Conservation (phyloP, 1,284 basidiomycete genomes). For the Cryptococcus sp. region DNA sequence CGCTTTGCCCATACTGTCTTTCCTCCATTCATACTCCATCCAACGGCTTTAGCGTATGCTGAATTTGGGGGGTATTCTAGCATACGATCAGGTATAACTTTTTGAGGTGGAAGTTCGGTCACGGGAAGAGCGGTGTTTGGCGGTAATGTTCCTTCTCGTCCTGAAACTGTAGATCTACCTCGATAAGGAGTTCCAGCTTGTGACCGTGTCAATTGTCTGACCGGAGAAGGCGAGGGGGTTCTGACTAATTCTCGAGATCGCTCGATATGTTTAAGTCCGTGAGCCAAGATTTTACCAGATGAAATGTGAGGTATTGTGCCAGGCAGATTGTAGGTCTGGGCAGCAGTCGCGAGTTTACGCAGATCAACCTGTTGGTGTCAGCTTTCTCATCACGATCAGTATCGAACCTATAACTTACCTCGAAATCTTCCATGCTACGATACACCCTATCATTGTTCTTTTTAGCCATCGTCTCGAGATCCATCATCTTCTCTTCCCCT, state of each 20-base stretch:
- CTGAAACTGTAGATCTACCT: slow-evolving; percentile 17
- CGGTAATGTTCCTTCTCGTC: slow-evolving; percentile 17
- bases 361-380: slow-evolving; percentile 30
- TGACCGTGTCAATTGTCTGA: neutral
- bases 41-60: slow-evolving; percentile 32
- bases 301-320: slow-evolving; percentile 38
- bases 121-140: slow-evolving; percentile 1
- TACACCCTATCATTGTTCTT: slow-evolving; percentile 43
- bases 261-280: slow-evolving; percentile 42
- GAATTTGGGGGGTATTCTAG: slow-evolving; percentile 41
- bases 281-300: slow-evolving; percentile 31
- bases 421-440: slow-evolving; percentile 33
- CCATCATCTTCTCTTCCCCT: slow-evolving; percentile 47
- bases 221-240: slow-evolving; percentile 40
- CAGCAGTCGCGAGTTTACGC: slow-evolving; percentile 33
- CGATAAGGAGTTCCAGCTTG: slow-evolving; percentile 17
- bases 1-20: slow-evolving; percentile 35
- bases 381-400: neutral
- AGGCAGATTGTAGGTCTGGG: slow-evolving; percentile 40
- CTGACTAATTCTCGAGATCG: slow-evolving; percentile 33
- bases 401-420: slow-evolving; percentile 21
- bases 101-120: slow-evolving; percentile 17
- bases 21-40: slow-evolving; percentile 45
- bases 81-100: slow-evolving; percentile 42
- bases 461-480: slow-evolving; percentile 45